Evolutionary conservation across 2,329 filamentous ascomycete species (phyloP), one percentile per base, ranked within the genome.

Genomic region (Cadophora gregata): DNA sequence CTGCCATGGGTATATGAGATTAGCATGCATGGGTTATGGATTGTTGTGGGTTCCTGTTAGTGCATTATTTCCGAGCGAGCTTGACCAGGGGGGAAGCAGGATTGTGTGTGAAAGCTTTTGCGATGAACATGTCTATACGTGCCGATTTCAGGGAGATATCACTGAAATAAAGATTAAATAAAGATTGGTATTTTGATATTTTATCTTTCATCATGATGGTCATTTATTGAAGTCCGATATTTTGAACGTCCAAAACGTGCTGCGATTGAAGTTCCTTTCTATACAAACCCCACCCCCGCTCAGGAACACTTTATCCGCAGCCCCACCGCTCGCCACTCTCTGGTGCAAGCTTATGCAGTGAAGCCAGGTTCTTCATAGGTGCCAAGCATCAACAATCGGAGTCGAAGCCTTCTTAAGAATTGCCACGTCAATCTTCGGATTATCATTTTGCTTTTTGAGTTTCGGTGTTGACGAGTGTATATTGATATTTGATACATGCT

Each of bases 341-440:
- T 42, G 29, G 10, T 19, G 27, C 51, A n/a, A 56, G 51, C 50
- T 31, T 27, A 21, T 51, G 48, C 25, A 51, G 24, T 24, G 16
- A 3, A 19, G 27, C 50, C 27, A 53, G 27, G 27, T 21, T 53
- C 12, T 53, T n/a, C 27, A 53, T 19, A 56, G 29, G n/a, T 56
- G 51, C 51, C 50, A 56, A 56, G 51, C 29, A 56, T 5, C 7
- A 56, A 21, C 27, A 19, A 21, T 36, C 51, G 51, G 51, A 56
- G n/a, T 56, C 29, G 29, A 38, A 56, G 51, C 51, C 51, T 56
- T 36, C 27, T 31, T 55, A 56, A 36, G 51, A 56, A n/a, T 21
- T 19, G 31, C 51, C 51, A 56, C 33, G 29, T 24, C 12, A 33
- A n/a, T 56, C 27, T 56, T 56, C 16, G 8, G 29, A 56, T 4